These are phyloP conservation scores for Microbotryomycetes sp. DNA, from an alignment of 1,284 basidiomycete genomes.

Conservation along the genomic window DNA sequence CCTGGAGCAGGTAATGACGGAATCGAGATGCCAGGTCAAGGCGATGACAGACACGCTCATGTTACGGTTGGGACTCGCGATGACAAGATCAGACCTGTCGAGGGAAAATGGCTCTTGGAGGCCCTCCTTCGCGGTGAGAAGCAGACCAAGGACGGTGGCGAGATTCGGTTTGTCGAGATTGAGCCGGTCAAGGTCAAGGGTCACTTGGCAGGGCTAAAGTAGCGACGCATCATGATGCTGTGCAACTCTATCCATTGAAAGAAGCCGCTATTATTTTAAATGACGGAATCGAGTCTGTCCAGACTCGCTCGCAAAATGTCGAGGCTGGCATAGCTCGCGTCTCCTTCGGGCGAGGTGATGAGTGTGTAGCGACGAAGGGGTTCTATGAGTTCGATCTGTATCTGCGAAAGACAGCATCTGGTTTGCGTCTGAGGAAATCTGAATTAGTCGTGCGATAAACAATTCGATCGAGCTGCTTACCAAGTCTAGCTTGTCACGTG, in stretches of 20 bases:
- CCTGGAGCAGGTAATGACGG: background rate
- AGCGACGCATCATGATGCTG: background rate
- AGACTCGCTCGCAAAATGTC: background rate
- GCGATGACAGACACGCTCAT: conserved; percentile 46
- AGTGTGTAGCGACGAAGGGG: background rate
- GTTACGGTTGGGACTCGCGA: conserved; percentile 76
- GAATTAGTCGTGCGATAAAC: too few relatives aligned
- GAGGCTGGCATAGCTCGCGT: background rate
- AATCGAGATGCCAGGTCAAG: conserved; percentile 30
- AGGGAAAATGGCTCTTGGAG: conserved; percentile 60
- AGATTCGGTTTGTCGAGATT: conserved; percentile 18
- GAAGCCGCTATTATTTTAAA: background rate
- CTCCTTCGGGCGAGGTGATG: too few relatives aligned
- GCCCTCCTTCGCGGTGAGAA: conserved; percentile 48
- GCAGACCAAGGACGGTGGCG: conserved; percentile 23
- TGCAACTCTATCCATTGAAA: background rate
- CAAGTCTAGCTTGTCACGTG: background rate
- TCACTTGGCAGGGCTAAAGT: conserved; percentile 26
- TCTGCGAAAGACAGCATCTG: background rate
- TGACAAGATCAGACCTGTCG: conserved; percentile 55
- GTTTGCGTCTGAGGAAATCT: background rate
- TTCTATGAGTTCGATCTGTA: background rate
- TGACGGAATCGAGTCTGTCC: background rate
- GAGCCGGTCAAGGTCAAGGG: conserved; percentile 15
- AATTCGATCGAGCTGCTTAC: background rate